A percentile compares a stretch with the other conserved stretches of the same genome.
Conservation (phyloP, 805 yeast species). For the Kuraishia capsulata region DNA sequence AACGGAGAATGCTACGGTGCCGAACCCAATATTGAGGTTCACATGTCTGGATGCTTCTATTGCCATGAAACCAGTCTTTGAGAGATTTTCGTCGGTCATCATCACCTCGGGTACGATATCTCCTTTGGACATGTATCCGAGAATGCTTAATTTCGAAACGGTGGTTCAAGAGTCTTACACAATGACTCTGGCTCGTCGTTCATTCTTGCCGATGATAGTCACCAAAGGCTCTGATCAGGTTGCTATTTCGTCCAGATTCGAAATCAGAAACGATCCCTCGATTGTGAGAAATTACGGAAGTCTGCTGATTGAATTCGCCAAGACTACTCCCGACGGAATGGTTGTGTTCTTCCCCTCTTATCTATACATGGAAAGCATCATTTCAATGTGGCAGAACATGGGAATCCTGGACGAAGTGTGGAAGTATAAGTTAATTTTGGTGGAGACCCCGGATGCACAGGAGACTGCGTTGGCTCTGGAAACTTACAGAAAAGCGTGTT, state of each 20-base stretch:
- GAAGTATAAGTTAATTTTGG: conserved; percentile 91
- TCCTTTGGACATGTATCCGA: conserved; percentile 97
- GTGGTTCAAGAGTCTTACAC: conserved; percentile 92
- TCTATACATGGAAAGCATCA: conserved; percentile 95
- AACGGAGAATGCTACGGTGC: conserved; percentile 87
- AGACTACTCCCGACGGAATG: conserved; percentile 95
- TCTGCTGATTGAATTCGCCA: conserved; percentile 82
- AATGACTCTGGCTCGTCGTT: conserved; percentile 87
- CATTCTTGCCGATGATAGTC: conserved; percentile 91
- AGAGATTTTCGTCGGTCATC: conserved; percentile 81
- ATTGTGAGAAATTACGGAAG: conserved; percentile 97
- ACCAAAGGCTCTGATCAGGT: conserved; percentile 98
- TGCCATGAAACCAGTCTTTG: conserved; percentile 95
- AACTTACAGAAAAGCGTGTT: conserved; percentile 92
- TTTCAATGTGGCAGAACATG: conserved; percentile 98
- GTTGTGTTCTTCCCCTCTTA: conserved; percentile 97
- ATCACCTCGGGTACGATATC: conserved; percentile 98
- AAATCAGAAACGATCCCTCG: conserved; percentile 95
- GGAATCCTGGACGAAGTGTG: conserved; percentile 97
- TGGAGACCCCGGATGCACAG: conserved; percentile 98
- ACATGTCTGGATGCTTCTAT: conserved; percentile 96
- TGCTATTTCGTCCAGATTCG: conserved; percentile 91
- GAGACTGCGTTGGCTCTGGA: conserved; percentile 94
- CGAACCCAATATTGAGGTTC: conserved; percentile 89
- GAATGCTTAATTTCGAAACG: conserved; percentile 89